Evolutionary conservation across 1,284 basidiomycete genomes (phyloP).

Genomic region (Tetrapyrgos nigripes): DNA sequence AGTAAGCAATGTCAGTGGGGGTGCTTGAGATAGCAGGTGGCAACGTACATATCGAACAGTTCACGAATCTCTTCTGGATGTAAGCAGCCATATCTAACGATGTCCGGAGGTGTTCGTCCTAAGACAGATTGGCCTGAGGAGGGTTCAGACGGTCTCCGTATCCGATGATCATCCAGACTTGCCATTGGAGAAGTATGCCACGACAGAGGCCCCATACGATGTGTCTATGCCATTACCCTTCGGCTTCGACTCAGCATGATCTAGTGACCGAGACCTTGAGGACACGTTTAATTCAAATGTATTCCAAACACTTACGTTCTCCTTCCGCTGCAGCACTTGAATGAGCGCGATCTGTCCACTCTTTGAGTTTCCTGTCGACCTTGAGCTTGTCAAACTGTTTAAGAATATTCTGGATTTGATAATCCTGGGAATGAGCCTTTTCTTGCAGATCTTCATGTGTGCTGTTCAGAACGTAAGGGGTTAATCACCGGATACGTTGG

Average conservation of each 20-base stretch:
- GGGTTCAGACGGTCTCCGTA: neutral
- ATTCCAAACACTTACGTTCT: conserved; percentile 6
- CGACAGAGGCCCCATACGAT: conserved; percentile 39
- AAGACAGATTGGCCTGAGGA: conserved; percentile 4
- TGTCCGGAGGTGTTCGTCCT: conserved; percentile 37
- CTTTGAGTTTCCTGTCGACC: conserved; percentile 45
- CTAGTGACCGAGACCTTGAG: neutral
- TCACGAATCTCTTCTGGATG: conserved; percentile 63
- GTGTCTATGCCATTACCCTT: conserved; percentile 18
- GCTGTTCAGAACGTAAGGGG: conserved; percentile 33
- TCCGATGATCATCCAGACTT: conserved; percentile 3
- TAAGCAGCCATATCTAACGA: conserved; percentile 52
- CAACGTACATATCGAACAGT: conserved; percentile 60
- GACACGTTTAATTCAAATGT: neutral
- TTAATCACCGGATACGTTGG: neutral
- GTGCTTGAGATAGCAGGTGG: neutral
- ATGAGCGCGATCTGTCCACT: conserved; percentile 37
- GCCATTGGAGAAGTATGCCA: conserved; percentile 36
- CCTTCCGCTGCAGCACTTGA: neutral
- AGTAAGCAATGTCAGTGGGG: conserved; percentile 10
- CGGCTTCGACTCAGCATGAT: neutral
- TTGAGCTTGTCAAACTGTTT: conserved; percentile 53
- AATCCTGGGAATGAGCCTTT: conserved; percentile 52
- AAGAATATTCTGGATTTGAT: conserved; percentile 53
- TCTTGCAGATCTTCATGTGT: conserved; percentile 64